These are phyloP conservation scores for Blastomyces parvus DNA, from an alignment of 2,329 filamentous ascomycete species.

Conservation along the genomic window DNA sequence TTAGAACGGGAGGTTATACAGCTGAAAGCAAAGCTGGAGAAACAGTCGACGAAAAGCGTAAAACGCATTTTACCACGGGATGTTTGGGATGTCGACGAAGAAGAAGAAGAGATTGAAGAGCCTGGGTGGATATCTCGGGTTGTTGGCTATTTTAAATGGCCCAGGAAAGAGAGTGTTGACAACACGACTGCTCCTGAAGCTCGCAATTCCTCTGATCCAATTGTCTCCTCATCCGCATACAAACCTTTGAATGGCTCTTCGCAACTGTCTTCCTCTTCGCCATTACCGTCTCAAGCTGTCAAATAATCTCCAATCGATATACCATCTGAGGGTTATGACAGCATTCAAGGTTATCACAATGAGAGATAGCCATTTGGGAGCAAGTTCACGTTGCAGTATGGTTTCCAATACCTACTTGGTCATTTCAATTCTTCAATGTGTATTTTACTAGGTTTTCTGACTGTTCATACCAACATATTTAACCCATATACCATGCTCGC, in stretches of 20 bases:
- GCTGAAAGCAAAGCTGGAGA: slow-evolving; percentile 32
- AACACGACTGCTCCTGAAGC: background rate
- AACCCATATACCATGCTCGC: background rate
- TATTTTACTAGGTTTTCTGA: background rate
- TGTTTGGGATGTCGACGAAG: slow-evolving; percentile 30
- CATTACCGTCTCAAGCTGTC: background rate
- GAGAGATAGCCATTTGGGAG: background rate
- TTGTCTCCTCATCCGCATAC: background rate
- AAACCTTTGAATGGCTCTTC: background rate
- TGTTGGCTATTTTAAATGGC: slow-evolving; percentile 7
- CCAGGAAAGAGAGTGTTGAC: background rate
- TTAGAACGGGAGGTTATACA: slow-evolving; percentile 40
- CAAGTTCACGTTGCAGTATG: background rate
- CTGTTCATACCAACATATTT: background rate
- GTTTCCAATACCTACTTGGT: background rate
- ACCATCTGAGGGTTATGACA: background rate
- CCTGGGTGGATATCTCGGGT: slow-evolving; percentile 8
- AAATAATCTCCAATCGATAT: background rate
- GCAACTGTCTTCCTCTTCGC: background rate
- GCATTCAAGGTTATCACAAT: background rate
- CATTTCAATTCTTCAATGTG: background rate
- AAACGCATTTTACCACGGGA: slow-evolving; percentile 33
- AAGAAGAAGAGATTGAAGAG: slow-evolving; percentile 20
- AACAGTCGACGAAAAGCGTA: slow-evolving; percentile 19
- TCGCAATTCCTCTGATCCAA: background rate